Evolutionary conservation across 2,329 filamentous ascomycete species (phyloP).

Genomic region (Fusarium sp.): DNA sequence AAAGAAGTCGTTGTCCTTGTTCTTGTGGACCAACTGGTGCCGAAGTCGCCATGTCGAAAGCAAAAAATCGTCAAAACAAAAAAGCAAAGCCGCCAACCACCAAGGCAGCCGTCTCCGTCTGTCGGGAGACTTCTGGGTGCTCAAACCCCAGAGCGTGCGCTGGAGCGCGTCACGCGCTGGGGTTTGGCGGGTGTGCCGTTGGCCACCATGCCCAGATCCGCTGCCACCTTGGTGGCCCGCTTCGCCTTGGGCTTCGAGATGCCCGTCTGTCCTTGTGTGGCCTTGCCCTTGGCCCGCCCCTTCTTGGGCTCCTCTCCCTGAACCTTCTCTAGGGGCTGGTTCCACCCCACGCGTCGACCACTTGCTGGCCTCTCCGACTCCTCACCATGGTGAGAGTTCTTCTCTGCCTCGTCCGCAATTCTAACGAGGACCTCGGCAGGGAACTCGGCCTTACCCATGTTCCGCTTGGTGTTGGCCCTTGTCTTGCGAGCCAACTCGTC

Average conservation of each 20-base stretch:
- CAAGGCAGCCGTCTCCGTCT: constrained; percentile 1
- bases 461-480: constrained; percentile 48
- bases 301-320: constrained; percentile 41
- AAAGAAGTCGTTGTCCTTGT: not conserved
- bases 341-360: constrained; percentile 47
- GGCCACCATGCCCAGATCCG: constrained; percentile 46
- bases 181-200: constrained; percentile 50
- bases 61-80: not conserved
- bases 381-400: constrained; percentile 26
- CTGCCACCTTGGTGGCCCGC: constrained; percentile 43
- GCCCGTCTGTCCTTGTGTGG: constrained; percentile 39
- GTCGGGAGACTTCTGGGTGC: not conserved
- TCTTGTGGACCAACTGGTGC: not conserved
- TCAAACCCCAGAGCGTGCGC: constrained; percentile 40
- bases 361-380: constrained; percentile 16
- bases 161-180: constrained; percentile 45
- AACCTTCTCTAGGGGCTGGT: constrained; percentile 44
- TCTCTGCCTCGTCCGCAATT: constrained; percentile 35
- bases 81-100: not conserved
- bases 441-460: constrained; percentile 49
- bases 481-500: constrained; percentile 48
- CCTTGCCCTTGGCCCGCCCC: constrained; percentile 39
- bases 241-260: constrained; percentile 47
- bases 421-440: constrained; percentile 48
- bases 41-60: not conserved